Conservation (phyloP, 2,329 filamentous ascomycete species). For the Sporothrix variecibatus region DNA sequence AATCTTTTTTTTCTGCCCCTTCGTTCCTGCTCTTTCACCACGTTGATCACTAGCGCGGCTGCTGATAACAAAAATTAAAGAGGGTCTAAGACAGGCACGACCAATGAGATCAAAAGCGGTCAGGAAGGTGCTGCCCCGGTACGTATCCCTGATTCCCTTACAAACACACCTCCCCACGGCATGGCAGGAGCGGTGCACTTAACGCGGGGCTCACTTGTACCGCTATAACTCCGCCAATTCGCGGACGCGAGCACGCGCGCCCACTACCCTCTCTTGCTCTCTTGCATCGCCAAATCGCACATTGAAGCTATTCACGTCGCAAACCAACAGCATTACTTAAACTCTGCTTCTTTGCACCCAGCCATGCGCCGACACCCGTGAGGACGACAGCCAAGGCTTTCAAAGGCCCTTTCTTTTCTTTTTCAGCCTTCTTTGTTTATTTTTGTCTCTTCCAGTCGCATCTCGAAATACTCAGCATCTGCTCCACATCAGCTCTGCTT, state of each 20-base stretch:
- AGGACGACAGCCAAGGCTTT: neutral
- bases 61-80: neutral
- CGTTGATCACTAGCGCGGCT: slow-evolving; percentile 8
- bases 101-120: slow-evolving; percentile 18
- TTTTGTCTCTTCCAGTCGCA: neutral
- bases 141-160: too few relatives aligned
- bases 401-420: neutral
- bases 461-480: neutral
- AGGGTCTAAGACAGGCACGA: neutral
- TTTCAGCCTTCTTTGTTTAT: neutral
- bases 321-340: too few relatives aligned
- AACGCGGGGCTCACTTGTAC: neutral
- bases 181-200: neutral
- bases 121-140: too few relatives aligned
- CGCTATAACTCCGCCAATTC: neutral
- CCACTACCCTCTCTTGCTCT: neutral
- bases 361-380: neutral
- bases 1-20: slow-evolving; percentile 22
- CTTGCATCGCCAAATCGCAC: neutral
- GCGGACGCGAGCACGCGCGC: slow-evolving; percentile 4
- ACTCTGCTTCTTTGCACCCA: too few relatives aligned
- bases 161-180: too few relatives aligned
- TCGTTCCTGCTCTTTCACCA: slow-evolving; percentile 4
- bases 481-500: neutral
- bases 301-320: slow-evolving; percentile 1